Conservation (phyloP, 176 grass and related monocot species). For the Carex myosuroides region DNA sequence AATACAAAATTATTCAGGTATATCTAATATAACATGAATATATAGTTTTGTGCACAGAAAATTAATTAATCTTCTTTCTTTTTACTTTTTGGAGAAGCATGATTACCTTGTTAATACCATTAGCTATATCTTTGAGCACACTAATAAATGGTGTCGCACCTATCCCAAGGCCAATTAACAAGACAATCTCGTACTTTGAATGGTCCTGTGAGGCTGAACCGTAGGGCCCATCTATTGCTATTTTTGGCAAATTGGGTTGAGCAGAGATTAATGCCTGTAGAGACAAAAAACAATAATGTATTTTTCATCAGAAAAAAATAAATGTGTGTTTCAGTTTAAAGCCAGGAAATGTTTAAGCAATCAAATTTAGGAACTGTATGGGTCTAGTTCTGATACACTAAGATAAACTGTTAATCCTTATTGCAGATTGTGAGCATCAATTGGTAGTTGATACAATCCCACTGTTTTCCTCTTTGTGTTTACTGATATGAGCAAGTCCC, state of each 20-base stretch:
- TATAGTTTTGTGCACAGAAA: not conserved
- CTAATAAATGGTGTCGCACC: slow-evolving; percentile 83
- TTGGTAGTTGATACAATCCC: not conserved
- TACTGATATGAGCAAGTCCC: not conserved
- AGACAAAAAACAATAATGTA: not conserved
- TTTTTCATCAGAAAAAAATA: not conserved
- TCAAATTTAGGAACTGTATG: not conserved
- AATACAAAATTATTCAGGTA: slow-evolving; percentile 19
- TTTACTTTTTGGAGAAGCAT: not conserved
- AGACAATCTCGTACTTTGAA: slow-evolving; percentile 77
- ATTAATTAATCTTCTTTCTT: not conserved
- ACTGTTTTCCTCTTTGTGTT: not conserved
- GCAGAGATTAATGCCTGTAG: slow-evolving; percentile 35
- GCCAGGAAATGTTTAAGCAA: not conserved
- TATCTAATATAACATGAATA: not conserved
- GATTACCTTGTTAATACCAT: slow-evolving; percentile 27
- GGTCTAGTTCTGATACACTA: not conserved
- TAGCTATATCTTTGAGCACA: slow-evolving; percentile 67
- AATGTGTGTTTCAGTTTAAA: not conserved
- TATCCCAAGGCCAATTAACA: slow-evolving; percentile 91
- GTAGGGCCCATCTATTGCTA: slow-evolving; percentile 68
- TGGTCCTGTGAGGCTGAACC: slow-evolving; percentile 95
- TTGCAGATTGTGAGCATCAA: not conserved
- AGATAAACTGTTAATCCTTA: not conserved
- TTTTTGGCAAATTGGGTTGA: slow-evolving; percentile 31